Evolutionary conservation across 306 rosid species (phyloP).

Genomic region (Ormosia semicastrata): DNA sequence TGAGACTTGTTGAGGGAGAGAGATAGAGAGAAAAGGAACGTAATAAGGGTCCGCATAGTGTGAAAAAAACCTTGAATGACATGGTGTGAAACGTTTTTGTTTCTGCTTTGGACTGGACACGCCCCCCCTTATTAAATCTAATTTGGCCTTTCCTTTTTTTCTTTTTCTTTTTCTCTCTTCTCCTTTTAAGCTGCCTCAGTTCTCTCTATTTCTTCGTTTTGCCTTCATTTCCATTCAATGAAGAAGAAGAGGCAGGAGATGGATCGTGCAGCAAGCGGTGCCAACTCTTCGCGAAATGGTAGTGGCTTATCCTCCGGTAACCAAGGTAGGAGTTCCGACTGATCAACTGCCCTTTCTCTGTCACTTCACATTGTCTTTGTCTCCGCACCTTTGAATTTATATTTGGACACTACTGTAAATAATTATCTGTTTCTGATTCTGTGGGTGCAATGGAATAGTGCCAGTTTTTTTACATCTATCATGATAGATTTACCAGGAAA

Average conservation of each 20-base stretch:
- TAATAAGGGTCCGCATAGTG: neutral
- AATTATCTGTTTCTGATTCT: no score
- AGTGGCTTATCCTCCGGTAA: neutral
- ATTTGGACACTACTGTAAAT: no score
- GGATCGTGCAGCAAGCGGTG: neutral
- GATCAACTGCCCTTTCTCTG: no score
- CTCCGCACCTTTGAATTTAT: no score
- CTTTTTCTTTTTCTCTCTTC: neutral
- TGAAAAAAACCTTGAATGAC: neutral
- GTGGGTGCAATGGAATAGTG: no score
- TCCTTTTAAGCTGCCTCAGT: neutral
- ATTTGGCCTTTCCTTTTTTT: neutral
- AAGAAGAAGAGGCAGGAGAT: conserved; percentile 23
- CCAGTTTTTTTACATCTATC: no score
- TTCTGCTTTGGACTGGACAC: conserved; percentile 18
- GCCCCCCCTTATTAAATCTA: neutral
- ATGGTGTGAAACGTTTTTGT: conserved; percentile 11
- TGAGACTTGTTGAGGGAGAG: neutral
- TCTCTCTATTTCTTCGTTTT: neutral
- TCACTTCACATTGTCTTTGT: no score
- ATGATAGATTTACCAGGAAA: no score
- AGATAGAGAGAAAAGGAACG: neutral
- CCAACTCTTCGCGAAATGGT: no score
- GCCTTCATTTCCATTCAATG: neutral
- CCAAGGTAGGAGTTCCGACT: neutral